Evolutionary conservation across 2,329 filamentous ascomycete species (phyloP).

Genomic region (Parastagonospora avenae): DNA sequence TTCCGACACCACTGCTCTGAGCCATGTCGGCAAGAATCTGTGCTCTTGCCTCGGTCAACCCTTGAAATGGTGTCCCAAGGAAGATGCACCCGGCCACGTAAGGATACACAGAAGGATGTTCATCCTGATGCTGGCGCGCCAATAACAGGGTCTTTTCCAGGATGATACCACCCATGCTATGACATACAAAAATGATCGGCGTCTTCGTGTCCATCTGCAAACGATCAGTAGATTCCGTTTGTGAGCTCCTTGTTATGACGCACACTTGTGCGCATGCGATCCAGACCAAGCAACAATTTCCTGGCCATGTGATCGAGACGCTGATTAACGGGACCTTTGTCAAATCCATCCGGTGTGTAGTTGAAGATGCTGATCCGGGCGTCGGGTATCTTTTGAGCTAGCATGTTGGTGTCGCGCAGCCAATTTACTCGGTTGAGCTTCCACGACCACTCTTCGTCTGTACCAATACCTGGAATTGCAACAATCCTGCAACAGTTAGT

Average conservation of each 20-base stretch:
- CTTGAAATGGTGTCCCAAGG: constrained; percentile 26
- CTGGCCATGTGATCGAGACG: constrained; percentile 32
- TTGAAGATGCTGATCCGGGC: constrained; percentile 36
- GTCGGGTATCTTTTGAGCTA: constrained; percentile 29
- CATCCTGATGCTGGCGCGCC: constrained; percentile 16
- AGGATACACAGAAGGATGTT: constrained; percentile 25
- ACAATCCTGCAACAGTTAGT: constrained; percentile 26
- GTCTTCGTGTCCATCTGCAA: constrained; percentile 20
- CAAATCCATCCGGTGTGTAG: constrained; percentile 39
- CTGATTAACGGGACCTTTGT: constrained; percentile 33
- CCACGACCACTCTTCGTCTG: constrained; percentile 38
- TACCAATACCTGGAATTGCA: constrained; percentile 37
- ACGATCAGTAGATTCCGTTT: constrained; percentile 6
- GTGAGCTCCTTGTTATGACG: background rate
- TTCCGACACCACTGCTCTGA: constrained; percentile 19
- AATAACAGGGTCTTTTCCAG: constrained; percentile 27
- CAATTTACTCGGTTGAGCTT: constrained; percentile 30
- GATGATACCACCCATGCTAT: constrained; percentile 36
- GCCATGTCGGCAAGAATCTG: constrained; percentile 24
- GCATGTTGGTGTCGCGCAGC: constrained; percentile 37
- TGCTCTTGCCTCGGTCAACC: constrained; percentile 22
- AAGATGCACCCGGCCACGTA: constrained; percentile 29
- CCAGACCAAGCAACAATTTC: constrained; percentile 27
- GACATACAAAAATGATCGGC: constrained; percentile 38
- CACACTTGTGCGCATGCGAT: constrained; percentile 21